Base-by-base conservation (phyloP, 2,329 filamentous ascomycete species). In the Teratosphaeria viscida region DNA sequence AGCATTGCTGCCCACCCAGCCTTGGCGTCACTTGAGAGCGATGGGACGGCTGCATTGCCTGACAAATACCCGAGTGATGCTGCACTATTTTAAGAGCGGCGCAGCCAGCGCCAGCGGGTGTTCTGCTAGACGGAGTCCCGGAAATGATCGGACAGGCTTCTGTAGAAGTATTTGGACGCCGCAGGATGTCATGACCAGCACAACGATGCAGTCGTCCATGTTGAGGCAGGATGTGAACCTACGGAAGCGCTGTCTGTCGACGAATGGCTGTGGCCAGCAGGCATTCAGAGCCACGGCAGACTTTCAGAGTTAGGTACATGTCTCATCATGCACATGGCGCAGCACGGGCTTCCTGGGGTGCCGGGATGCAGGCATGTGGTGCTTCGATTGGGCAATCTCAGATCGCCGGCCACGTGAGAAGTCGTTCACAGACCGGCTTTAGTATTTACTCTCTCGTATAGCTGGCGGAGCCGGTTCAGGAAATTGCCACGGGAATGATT, bases 241-340 rank as follows among this genome's bases (percentile, higher is more conserved):
- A n/a, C 37, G 37, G 16, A 16, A 43, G 4, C 16, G 11, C 1
- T 43, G 12, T 76, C 90, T 5, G 80, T 77, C 0, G 86, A 90
- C 72, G 85, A 83, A n/a, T 77, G 86, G 58, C 70, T 79, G 2
- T 90, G 86, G 86, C 73, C 90, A 10, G 73, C 86, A 12, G 77
- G 75, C 11, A 81, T 78, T 66, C 77, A 2, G 70, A 71, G n/a
- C 83, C 84, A 1, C 79, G 76, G 85, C 82, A 2, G 87, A 91
- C 70, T 83, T 90, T 43, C 11, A 14, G 5, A n/a, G 61, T 84
- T 90, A 73, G 66, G 63, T 60, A 37, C 32, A 54, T 54, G 23
- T 34, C 16, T 11, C n/a, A 3, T 57, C 35, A 37, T 7, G 35
- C 29, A 52, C 26, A 57, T 39, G 29, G 52, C 23, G 10, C 12